These are phyloP conservation scores for Entomophthora muscae DNA, from an alignment of 371 early-diverging fungal species.

Conservation along the genomic window DNA sequence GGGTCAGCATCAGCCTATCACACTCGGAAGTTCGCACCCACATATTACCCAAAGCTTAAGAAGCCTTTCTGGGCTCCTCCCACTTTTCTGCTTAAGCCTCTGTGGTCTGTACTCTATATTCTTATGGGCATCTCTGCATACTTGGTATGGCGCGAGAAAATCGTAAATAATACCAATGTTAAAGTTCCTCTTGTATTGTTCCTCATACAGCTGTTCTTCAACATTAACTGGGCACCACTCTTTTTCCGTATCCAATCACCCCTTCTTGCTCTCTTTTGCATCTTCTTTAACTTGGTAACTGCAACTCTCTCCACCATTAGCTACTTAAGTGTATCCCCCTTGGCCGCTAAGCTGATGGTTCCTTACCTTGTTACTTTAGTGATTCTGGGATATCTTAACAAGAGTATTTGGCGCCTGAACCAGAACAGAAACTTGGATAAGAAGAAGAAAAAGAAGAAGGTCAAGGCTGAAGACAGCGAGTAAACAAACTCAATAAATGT, in stretches of 20 bases:
- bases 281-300: neutral
- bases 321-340: neutral
- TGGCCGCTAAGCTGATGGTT: neutral
- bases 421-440: neutral
- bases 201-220: neutral
- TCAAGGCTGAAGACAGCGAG: too few relatives aligned
- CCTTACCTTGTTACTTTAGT: neutral
- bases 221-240: neutral
- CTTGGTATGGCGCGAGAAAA: neutral
- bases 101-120: neutral
- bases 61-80: too few relatives aligned
- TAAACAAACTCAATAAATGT: too few relatives aligned
- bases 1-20: too few relatives aligned
- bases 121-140: neutral
- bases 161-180: neutral
- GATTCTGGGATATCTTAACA: neutral
- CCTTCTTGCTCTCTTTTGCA: neutral
- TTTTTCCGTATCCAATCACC: neutral
- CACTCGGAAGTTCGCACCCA: too few relatives aligned
- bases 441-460: too few relatives aligned
- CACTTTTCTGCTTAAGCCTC: neutral
- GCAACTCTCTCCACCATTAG: neutral
- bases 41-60: too few relatives aligned
- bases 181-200: neutral
- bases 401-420: slow-evolving; percentile 1